phyloP scores from a whole-genome alignment of 2,329 filamentous ascomycete genomes.

The Gaeumannomyces sp. region DNA sequence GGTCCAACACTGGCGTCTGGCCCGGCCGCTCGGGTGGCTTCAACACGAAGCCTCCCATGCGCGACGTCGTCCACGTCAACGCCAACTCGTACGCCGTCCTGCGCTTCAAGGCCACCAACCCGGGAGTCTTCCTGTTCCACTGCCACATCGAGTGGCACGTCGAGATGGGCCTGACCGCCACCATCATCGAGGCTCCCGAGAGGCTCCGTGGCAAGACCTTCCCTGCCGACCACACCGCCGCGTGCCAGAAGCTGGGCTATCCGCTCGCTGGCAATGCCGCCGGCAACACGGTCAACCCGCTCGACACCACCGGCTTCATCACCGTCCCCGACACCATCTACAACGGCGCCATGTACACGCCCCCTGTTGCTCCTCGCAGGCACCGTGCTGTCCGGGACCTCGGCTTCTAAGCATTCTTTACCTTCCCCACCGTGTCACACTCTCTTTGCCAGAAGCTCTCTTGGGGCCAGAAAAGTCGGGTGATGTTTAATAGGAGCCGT shows the following conservation, averaged over 20 bases:
- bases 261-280: conserved; percentile 59
- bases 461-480: not conserved
- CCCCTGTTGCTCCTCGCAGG: not conserved
- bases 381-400: conserved; percentile 17
- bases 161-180: conserved; percentile 49
- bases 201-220: conserved; percentile 49
- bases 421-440: not conserved
- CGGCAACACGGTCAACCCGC: conserved; percentile 50
- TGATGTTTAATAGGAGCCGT: not conserved
- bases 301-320: conserved; percentile 48
- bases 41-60: conserved; percentile 23
- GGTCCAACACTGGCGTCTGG: conserved; percentile 31
- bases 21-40: conserved; percentile 23
- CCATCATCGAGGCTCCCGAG: conserved; percentile 50
- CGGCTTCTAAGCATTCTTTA: conserved; percentile 13
- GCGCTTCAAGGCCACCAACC: conserved; percentile 45
- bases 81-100: conserved; percentile 41
- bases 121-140: conserved; percentile 50
- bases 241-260: conserved; percentile 37
- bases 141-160: conserved; percentile 60
- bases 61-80: conserved; percentile 34
- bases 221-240: conserved; percentile 49
- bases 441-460: conserved; percentile 7
- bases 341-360: conserved; percentile 29
- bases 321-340: conserved; percentile 41